Evolutionary conservation across 306 rosid genomes (phyloP).

Genomic region (Vigna trinervia): DNA sequence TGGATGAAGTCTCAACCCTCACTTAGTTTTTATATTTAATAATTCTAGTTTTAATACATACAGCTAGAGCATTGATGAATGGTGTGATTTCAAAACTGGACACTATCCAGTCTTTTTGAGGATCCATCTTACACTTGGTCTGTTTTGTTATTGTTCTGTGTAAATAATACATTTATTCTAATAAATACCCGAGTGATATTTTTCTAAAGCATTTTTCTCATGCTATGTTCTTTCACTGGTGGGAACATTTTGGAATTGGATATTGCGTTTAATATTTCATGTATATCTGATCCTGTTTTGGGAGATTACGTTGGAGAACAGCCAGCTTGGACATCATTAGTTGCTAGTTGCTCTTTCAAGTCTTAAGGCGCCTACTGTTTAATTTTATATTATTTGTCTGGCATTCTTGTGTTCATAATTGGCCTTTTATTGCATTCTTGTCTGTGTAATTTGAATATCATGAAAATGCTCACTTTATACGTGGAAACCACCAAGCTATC

Average conservation of each 20-base stretch:
- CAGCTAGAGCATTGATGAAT: too few species aligned
- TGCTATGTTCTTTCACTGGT: constrained; percentile 16
- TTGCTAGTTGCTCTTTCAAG: constrained; percentile 70
- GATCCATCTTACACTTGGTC: constrained; percentile 22
- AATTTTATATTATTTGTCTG: constrained; percentile 29
- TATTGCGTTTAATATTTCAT: constrained; percentile 55
- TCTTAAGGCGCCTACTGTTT: constrained; percentile 71
- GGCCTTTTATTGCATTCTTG: constrained; percentile 39
- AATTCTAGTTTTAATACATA: too few species aligned
- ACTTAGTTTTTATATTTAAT: too few species aligned
- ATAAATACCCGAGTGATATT: constrained; percentile 32
- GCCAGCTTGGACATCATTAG: constrained; percentile 97
- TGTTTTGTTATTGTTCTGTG: constrained; percentile 34
- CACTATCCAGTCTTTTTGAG: too few species aligned
- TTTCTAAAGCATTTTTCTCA: constrained; percentile 17
- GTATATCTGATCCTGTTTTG: constrained; percentile 91
- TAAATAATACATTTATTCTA: constrained; percentile 34
- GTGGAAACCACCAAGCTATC: constrained; percentile 98
- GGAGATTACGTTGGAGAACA: constrained; percentile 99
- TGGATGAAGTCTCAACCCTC: too few species aligned
- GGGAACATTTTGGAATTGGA: constrained; percentile 37
- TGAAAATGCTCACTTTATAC: constrained; percentile 90
- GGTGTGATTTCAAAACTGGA: too few species aligned
- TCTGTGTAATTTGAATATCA: constrained; percentile 91
- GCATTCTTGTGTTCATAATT: constrained; percentile 39